Evolutionary conservation across 495 filamentous ascomycete genomes (phyloP), one percentile per base, ranked within the genome.

Genomic region (Podospora tetraspora): DNA sequence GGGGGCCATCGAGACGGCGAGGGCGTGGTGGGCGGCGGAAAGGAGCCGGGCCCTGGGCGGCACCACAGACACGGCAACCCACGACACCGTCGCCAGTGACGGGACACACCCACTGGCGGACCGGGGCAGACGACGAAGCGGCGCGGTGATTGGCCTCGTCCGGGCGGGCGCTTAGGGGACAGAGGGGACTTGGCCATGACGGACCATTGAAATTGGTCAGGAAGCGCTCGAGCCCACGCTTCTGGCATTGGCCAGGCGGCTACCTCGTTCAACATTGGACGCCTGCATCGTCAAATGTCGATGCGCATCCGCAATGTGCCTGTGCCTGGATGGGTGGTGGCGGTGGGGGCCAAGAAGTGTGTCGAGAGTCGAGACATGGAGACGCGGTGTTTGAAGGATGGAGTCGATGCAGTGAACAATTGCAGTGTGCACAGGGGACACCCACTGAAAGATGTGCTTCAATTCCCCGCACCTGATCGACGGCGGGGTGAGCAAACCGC

Each of bases 141-240:
- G 21, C 29, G 61, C 57, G 52, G 73, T 78, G 76, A 78, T 78
- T 78, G 76, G 76, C 62, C 68, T 71, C 69, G 56, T 60, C 27
- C 60, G 13, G 56, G 34, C 64, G 68, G 71, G 76, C 76, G 76
- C 76, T 76, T 78, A 78, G 25, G 63, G 61, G 62, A 61, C 76
- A 75, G 76, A 78, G 25, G 63, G 61, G 62, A 61, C 58, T 70
- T 70, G 67, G 64, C 43, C 43, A 58, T 69, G 66, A 58, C 27
- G 32, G 62, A 61, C 60, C 71, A 75, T 71, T 75, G 70, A 71
- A 68, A 66, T 66, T 60, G 66, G 59, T 65, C 64, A 23, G 64
- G 64, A 75, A 76, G 75, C 75, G 75, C 74, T 68, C 68, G 24
- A 32, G 65, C 56, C 34, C 32, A 59, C 64, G 59, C 30, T 67